Evolutionary conservation across 202 grass and related monocot genomes (phyloP).

Genomic region (Hordeum pubiflorum): DNA sequence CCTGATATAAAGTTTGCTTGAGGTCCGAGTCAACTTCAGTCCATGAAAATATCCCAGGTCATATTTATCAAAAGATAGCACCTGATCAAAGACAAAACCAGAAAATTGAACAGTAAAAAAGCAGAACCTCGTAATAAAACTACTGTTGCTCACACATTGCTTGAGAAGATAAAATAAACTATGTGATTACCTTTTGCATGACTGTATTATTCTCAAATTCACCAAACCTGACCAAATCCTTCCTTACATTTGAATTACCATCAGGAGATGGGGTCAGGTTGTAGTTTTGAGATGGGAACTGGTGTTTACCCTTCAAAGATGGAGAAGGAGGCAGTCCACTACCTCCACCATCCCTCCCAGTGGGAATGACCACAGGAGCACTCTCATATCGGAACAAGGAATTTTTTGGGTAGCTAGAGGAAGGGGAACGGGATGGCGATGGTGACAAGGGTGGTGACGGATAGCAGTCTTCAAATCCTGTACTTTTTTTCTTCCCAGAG

Average conservation of each 20-base stretch:
- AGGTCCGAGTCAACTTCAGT: slow-evolving; percentile 35
- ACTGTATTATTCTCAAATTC: slow-evolving; percentile 24
- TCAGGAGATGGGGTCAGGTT: slow-evolving; percentile 22
- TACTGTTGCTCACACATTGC: slow-evolving; percentile 3
- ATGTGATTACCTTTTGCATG: slow-evolving; percentile 47
- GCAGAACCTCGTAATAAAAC: neutral
- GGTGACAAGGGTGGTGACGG: slow-evolving; percentile 29
- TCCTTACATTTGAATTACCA: slow-evolving; percentile 23
- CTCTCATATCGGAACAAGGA: slow-evolving; percentile 41
- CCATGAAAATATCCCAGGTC: slow-evolving; percentile 44
- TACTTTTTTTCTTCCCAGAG: slow-evolving; percentile 31
- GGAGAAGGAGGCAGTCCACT: slow-evolving; percentile 36
- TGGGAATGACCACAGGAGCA: slow-evolving; percentile 41
- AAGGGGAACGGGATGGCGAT: slow-evolving; percentile 35
- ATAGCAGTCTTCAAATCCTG: slow-evolving; percentile 37
- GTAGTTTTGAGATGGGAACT: slow-evolving; percentile 30
- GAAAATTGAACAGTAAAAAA: slow-evolving; percentile 23
- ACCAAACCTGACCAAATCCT: slow-evolving; percentile 43
- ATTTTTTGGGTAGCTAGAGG: slow-evolving; percentile 31
- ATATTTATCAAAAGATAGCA: slow-evolving; percentile 53
- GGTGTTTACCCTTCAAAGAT: slow-evolving; percentile 33
- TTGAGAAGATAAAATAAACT: slow-evolving; percentile 25
- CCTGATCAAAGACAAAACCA: slow-evolving; percentile 34
- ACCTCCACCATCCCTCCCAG: slow-evolving; percentile 5
- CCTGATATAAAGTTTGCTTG: slow-evolving; percentile 50